Conservation (phyloP, 768 basidiomycete species). For the Amylocystis lapponica region DNA sequence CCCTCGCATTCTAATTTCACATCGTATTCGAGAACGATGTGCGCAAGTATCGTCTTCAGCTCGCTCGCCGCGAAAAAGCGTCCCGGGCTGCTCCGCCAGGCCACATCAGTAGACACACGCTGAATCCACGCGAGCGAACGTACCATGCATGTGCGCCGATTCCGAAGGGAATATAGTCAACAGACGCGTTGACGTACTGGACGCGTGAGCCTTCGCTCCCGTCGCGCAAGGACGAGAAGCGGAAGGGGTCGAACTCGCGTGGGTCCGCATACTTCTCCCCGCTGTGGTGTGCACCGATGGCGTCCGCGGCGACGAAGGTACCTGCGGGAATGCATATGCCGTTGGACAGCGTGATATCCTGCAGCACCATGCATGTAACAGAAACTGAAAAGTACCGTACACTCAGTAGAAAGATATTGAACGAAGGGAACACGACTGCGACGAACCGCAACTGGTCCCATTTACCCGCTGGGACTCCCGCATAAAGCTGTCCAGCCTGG, state of each 20-base stretch:
- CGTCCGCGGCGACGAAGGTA: constrained; percentile 14
- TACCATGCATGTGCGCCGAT: constrained; percentile 18
- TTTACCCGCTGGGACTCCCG: constrained; percentile 25
- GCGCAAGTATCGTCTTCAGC: constrained; percentile 11
- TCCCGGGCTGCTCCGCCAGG: constrained; percentile 1
- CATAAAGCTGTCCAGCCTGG: constrained; percentile 31
- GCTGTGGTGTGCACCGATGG: constrained; percentile 18
- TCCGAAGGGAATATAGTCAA: constrained; percentile 25
- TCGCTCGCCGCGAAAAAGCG: constrained; percentile 15
- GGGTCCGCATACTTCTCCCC: constrained; percentile 17
- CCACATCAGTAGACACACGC: background rate
- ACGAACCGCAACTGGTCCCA: constrained; percentile 15
- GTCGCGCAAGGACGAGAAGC: constrained; percentile 36
- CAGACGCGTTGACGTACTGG: constrained; percentile 28
- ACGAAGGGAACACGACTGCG: background rate
- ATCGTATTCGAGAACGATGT: constrained; percentile 12
- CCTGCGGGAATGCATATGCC: constrained; percentile 25
- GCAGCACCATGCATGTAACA: constrained; percentile 22
- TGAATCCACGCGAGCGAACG: background rate
- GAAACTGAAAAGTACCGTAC: constrained; percentile 15
- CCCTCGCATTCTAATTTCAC: constrained; percentile 18
- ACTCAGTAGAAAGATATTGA: background rate
- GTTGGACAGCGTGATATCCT: constrained; percentile 30
- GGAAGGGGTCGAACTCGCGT: constrained; percentile 38
- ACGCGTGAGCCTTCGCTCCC: constrained; percentile 28